A percentile compares a stretch with the other conserved stretches of the same genome.
Conservation (phyloP, 2,329 filamentous ascomycete species). For the Pseudocercospora fijiensis region DNA sequence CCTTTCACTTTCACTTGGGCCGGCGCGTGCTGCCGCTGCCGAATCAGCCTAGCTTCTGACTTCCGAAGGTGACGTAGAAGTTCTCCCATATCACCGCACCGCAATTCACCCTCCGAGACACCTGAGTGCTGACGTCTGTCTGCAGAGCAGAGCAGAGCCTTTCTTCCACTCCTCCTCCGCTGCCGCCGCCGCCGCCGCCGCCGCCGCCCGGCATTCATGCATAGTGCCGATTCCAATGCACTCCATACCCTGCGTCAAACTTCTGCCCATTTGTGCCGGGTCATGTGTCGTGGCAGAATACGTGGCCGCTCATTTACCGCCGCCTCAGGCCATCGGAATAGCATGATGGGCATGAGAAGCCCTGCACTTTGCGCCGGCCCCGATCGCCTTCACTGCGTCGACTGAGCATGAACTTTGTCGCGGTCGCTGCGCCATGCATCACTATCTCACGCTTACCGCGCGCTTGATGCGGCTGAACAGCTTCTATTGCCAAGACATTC, state of each 20-base stretch:
- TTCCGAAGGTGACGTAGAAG: neutral
- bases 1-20: neutral
- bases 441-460: slow-evolving; percentile 3
- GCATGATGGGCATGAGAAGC: neutral
- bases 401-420: neutral
- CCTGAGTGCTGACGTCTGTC: neutral
- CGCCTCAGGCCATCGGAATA: neutral
- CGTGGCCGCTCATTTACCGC: slow-evolving; percentile 4
- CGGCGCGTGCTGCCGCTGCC: neutral
- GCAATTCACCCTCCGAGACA: neutral
- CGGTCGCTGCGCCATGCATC: neutral
- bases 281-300: neutral
- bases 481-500: slow-evolving; percentile 5
- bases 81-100: neutral
- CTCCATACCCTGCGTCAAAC: neutral
- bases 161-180: neutral
- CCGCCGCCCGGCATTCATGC: neutral
- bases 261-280: neutral
- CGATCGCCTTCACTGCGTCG: neutral
- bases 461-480: slow-evolving; percentile 1
- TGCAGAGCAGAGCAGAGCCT: neutral
- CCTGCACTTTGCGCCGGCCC: neutral
- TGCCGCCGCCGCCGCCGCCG: neutral
- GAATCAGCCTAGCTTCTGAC: neutral
- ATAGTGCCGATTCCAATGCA: neutral